Conservation (phyloP, 2,329 filamentous ascomycete genomes). For the Stromatinia cepivora region DNA sequence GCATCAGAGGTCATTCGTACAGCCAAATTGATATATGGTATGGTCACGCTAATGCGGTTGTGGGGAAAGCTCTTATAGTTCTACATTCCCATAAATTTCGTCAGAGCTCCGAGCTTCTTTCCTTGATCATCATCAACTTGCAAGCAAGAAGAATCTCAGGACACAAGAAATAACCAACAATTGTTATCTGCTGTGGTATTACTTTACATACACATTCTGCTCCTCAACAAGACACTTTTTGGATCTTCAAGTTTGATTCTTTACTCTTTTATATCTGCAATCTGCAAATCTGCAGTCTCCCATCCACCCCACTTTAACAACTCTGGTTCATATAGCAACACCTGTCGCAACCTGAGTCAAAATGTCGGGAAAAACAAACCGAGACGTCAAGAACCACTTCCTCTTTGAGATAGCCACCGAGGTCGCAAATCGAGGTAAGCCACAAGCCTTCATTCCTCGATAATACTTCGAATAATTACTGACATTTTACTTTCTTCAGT, state of each 20-base stretch:
- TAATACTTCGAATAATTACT: background rate
- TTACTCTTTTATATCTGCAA: background rate
- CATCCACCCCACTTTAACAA: slow-evolving; percentile 7
- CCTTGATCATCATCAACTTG: slow-evolving; percentile 15
- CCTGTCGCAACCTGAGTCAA: slow-evolving; percentile 18
- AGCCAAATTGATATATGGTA: background rate
- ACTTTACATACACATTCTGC: background rate
- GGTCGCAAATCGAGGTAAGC: slow-evolving; percentile 87
- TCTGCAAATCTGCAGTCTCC: slow-evolving; percentile 1
- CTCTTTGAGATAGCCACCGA: slow-evolving; percentile 97
- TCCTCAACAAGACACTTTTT: background rate
- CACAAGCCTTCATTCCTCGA: slow-evolving; percentile 21
- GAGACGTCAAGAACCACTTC: slow-evolving; percentile 89
- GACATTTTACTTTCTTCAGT: slow-evolving; percentile 53
- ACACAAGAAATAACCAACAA: background rate
- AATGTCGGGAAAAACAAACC: slow-evolving; percentile 33
- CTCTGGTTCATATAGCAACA: slow-evolving; percentile 4
- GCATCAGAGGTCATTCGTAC: slow-evolving; percentile 6
- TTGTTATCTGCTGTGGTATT: background rate
- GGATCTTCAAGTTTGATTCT: slow-evolving; percentile 1
- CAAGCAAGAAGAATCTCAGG: background rate
- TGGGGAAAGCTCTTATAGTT: slow-evolving; percentile 17
- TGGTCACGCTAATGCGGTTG: slow-evolving; percentile 8
- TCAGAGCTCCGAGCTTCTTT: slow-evolving; percentile 18
- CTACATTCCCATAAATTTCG: slow-evolving; percentile 18